Base-by-base conservation (phyloP, 129 eudicot species). In the Heracleum sosnowskyi region DNA sequence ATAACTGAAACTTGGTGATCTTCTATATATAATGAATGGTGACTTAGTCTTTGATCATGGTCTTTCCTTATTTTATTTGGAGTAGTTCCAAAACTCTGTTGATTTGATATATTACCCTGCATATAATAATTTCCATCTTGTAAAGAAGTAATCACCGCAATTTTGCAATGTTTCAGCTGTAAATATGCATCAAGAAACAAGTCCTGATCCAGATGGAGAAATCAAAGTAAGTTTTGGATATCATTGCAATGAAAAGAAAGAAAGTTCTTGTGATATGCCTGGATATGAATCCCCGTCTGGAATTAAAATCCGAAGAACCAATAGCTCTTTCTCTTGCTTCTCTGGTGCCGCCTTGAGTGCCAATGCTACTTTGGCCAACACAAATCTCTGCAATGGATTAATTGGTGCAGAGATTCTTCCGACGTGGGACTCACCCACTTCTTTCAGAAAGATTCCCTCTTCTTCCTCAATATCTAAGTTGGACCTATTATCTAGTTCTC, bases 291-390 rank as follows among this genome's bases (percentile, higher is more conserved):
- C 81, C 75, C 88, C 91, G 18, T 69, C 89, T 2, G 85, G 85
- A n/a, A 72, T 80, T 64, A 85, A 80, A 74, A 87, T 90, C 69
- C 70, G 39, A 76, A 80, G 93, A 85, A 86, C 93, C 41, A 87
- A 62, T 69, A 86, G 96, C 53, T 95, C 97, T 22, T 95, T 95
- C 75, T 86, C 96, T 45, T 91, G 98, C 84, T 89, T 95, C 39
- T 90, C 96, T 7, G 98, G 98, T 33, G 98, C 98, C 24, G 98
- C 98, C 35, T 81, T 95, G 63, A 90, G 98, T 72, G 98, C 97
- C 20, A 95, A 95, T 36, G 89, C 96, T n/a, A 95, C 98, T 39
- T 78, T 91, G 78, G 97, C 98, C 31, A 95, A 95, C 90, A 95
- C 98, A 49, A 95, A 91, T 69, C 88, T 95, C 29, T 95, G 93